Conservation (phyloP, 2,329 filamentous ascomycete species). For the Fonsecaea nubica region DNA sequence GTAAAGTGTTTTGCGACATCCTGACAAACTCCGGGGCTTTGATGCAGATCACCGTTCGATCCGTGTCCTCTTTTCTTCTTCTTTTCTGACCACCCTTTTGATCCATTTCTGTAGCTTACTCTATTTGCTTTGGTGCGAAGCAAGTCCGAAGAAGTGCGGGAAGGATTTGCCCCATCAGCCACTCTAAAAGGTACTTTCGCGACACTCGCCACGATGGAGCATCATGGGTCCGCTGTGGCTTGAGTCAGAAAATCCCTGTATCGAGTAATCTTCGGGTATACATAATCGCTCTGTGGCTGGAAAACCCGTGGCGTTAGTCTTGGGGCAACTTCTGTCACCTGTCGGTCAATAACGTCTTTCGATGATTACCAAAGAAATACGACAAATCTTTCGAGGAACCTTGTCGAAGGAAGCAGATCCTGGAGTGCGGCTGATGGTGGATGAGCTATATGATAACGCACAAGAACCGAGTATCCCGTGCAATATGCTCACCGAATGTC, state of each 20-base stretch:
- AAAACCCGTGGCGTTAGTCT: constrained; percentile 1
- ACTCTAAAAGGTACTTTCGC: constrained; percentile 5
- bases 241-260: neutral
- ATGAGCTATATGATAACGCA: neutral
- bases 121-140: neutral
- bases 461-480: neutral
- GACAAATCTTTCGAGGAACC: neutral
- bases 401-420: neutral
- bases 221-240: neutral
- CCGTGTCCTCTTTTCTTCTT: neutral
- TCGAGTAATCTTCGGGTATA: neutral
- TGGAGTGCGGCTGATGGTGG: constrained; percentile 2
- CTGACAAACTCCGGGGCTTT: neutral
- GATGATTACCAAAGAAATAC: constrained; percentile 1
- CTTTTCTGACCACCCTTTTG: constrained; percentile 16
- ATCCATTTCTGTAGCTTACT: constrained; percentile 9
- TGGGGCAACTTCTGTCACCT: neutral
- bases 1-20: neutral
- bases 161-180: constrained; percentile 15
- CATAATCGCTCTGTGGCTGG: constrained; percentile 8
- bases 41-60: constrained; percentile 15
- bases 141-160: neutral
- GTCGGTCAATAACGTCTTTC: neutral
- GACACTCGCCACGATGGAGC: constrained; percentile 3
- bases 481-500: neutral